Base-by-base conservation (phyloP, 176 grass and related monocot species). In the Themeda triandra region DNA sequence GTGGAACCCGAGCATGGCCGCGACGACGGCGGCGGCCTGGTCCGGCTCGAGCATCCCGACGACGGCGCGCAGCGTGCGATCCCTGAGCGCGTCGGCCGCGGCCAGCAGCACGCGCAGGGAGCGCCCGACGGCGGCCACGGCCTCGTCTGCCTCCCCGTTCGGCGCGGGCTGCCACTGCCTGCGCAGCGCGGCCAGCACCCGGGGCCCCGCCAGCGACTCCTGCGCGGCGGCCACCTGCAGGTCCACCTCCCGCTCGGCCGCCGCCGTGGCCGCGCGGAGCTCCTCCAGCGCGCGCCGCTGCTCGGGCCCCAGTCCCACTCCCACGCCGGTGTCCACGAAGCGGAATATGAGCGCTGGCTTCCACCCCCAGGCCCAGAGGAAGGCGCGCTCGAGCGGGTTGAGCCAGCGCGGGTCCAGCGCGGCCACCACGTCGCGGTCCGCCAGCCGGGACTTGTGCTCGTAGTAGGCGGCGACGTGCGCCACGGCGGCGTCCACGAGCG, bases 361-460 rank as follows among this genome's bases (percentile, higher is more conserved):
- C 89, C 92, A 97, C 0, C 90, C 94, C 66, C 88, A 91, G 29
- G 92, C 74, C 92, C 92, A 97, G 35, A 94, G 90, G 85, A 97
- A 97, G 83, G 90, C 90, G 79, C 92, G 81, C 87, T 97, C 91
- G 25, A 97, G 90, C 25, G 91, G 91, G 75, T 88, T 93, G 89
- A 97, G 89, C 84, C 88, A 97, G 70, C 58, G n/a, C 2, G 82
- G 91, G 79, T 91, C 86, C 10, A 97, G 71, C 19, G 87, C 87
- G 4, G 76, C 73, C 36, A 97, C 77, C 11, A 97, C 74, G 66
- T 97, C 82, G 63, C 67, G 58, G 69, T 92, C 87, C 12, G 91
- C 91, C 24, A 93, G 87, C 12, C 49, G 75, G 31, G 87, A 69
- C 80, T 93, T 97, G 70, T 82, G 81, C 45, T 87, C 78, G 82